A percentile compares a stretch with the other conserved stretches of the same genome.
phyloP scores from a whole-genome alignment of 2,329 filamentous ascomycete genomes.

The Alternaria sp. region DNA sequence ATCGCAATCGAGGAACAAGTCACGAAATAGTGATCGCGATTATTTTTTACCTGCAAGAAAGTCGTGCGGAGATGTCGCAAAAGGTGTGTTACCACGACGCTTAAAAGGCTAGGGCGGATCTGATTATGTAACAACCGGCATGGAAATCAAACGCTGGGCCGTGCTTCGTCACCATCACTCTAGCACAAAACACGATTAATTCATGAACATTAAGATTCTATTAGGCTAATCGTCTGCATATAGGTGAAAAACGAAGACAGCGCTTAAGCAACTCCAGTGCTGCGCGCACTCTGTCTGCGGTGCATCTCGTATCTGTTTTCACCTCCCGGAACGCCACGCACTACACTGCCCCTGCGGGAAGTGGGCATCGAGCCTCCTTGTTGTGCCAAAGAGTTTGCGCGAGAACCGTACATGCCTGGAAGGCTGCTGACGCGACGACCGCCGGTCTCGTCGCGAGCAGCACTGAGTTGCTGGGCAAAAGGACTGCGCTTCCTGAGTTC shows the following conservation, averaged over 20 bases:
- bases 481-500: slow-evolving; percentile 60
- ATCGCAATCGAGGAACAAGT: background rate
- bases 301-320: slow-evolving; percentile 22
- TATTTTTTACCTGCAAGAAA: background rate
- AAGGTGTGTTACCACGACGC: background rate
- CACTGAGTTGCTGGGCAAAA: slow-evolving; percentile 60
- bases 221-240: background rate
- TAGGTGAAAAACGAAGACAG: slow-evolving; percentile 20
- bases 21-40: background rate
- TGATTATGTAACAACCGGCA: background rate
- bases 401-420: slow-evolving; percentile 42
- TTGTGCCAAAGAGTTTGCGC: slow-evolving; percentile 37
- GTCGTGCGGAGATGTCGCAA: background rate
- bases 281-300: slow-evolving; percentile 16
- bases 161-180: background rate
- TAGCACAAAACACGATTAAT: background rate
- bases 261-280: background rate
- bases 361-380: slow-evolving; percentile 27
- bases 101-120: background rate
- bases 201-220: background rate
- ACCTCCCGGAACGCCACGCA: slow-evolving; percentile 28
- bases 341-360: slow-evolving; percentile 41
- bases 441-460: slow-evolving; percentile 43
- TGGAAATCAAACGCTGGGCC: background rate
- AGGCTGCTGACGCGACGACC: slow-evolving; percentile 44